These are phyloP conservation scores for Beta corolliflora DNA, from an alignment of 179 eudicot species.

Conservation along the genomic window DNA sequence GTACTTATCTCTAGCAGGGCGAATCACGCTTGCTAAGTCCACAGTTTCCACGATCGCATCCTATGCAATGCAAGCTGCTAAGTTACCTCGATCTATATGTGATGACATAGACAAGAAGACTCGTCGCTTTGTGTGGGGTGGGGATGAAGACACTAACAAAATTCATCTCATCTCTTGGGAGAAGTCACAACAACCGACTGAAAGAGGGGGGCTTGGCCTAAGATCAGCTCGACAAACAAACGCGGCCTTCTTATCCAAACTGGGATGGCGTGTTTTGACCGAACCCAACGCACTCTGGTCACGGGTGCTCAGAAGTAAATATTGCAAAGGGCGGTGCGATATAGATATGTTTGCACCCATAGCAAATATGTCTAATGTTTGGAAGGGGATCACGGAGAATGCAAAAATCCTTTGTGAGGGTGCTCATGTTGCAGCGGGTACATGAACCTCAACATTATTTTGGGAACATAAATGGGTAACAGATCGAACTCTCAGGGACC, in stretches of 20 bases:
- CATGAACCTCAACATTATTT: background rate
- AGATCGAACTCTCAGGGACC: background rate
- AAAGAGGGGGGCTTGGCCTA: background rate
- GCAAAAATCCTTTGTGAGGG: background rate
- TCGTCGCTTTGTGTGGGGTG: background rate
- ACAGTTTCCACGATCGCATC: background rate
- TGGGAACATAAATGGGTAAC: background rate
- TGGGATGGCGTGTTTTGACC: too few relatives aligned
- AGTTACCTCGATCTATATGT: background rate
- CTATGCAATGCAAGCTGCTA: background rate
- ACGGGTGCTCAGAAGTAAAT: too few relatives aligned
- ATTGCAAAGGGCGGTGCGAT: too few relatives aligned
- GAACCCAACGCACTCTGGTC: too few relatives aligned
- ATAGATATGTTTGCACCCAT: background rate
- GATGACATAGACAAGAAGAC: background rate
- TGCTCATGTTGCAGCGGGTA: background rate
- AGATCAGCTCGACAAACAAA: background rate
- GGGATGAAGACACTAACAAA: background rate
- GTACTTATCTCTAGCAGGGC: background rate
- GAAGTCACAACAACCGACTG: background rate
- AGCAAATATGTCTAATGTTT: background rate
- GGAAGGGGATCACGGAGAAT: background rate
- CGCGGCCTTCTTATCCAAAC: too few relatives aligned
- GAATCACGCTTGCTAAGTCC: background rate
- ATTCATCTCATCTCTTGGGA: background rate